phyloP scores from a whole-genome alignment of 208 protist genomes.

The Angomonas ambiguus region DNA sequence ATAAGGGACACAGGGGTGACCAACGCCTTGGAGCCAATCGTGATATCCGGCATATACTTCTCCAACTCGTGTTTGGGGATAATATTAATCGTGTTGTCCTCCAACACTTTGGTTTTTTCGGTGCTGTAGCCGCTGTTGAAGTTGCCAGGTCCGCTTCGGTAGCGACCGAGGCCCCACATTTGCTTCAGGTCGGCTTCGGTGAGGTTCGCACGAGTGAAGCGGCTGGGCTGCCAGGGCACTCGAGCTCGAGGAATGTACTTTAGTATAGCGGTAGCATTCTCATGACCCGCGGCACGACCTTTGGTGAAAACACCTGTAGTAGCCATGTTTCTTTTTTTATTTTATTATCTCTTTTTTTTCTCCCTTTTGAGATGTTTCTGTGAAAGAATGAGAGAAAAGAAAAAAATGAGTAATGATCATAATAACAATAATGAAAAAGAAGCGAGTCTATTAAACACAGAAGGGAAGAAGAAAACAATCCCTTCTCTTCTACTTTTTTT shows the following conservation, averaged over 20 bases:
- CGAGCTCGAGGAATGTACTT: conserved; percentile 84
- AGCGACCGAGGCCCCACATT: conserved; percentile 75
- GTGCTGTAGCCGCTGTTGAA: conserved; percentile 91
- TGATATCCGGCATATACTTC: conserved; percentile 90
- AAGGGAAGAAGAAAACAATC: not conserved
- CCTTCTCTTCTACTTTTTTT: not conserved
- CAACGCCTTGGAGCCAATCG: conserved; percentile 74
- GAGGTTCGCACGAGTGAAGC: conserved; percentile 83
- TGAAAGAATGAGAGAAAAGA: not conserved
- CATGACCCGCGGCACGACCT: conserved; percentile 54
- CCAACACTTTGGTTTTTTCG: conserved; percentile 70
- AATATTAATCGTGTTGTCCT: conserved; percentile 72
- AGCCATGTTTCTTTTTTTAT: conserved; percentile 45
- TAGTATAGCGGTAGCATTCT: conserved; percentile 55
- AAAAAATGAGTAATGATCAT: not conserved
- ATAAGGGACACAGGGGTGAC: conserved; percentile 89
- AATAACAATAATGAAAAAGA: not conserved
- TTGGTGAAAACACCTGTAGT: conserved; percentile 76
- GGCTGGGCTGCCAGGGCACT: conserved; percentile 85
- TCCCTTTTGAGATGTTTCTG: not conserved
- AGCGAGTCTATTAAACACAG: not conserved
- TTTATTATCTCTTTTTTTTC: not conserved
- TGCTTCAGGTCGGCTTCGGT: conserved; percentile 57
- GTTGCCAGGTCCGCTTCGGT: conserved; percentile 71
- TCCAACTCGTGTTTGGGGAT: conserved; percentile 89